phyloP scores from a whole-genome alignment of 805 yeast genomes.

The Candida peoriensis region DNA sequence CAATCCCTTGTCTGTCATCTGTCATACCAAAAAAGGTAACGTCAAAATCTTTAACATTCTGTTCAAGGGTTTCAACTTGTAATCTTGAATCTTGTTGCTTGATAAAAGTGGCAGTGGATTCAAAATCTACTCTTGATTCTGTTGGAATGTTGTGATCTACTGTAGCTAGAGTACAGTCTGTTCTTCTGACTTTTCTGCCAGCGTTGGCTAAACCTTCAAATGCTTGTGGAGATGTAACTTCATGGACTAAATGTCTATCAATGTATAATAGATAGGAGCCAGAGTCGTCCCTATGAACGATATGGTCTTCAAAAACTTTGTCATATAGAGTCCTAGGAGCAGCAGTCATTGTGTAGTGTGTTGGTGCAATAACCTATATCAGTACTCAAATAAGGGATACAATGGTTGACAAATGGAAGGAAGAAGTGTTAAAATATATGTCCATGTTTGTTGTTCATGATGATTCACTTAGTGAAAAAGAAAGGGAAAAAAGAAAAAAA shows the following conservation, averaged over 20 bases:
- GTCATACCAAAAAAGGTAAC: slow-evolving; percentile 93
- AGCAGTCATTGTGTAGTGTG: slow-evolving; percentile 24
- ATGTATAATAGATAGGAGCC: slow-evolving; percentile 86
- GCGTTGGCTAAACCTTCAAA: slow-evolving; percentile 92
- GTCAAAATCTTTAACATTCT: slow-evolving; percentile 85
- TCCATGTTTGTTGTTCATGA: no score
- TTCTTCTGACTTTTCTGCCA: slow-evolving; percentile 83
- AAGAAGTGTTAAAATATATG: no score
- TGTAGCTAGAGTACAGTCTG: slow-evolving; percentile 90
- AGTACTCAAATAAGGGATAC: no score
- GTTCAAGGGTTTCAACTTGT: slow-evolving; percentile 89
- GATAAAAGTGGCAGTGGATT: slow-evolving; percentile 72
- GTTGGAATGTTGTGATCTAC: slow-evolving; percentile 98
- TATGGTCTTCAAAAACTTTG: slow-evolving; percentile 92
- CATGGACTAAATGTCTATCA: slow-evolving; percentile 97
- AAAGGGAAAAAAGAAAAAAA: no score
- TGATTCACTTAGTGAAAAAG: no score
- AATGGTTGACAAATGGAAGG: no score
- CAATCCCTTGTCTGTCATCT: slow-evolving; percentile 95
- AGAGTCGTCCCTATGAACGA: slow-evolving; percentile 84
- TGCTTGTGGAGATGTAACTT: slow-evolving; percentile 98
- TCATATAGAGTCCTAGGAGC: slow-evolving; percentile 78
- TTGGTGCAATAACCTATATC: no score
- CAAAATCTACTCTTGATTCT: slow-evolving; percentile 71
- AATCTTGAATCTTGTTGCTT: slow-evolving; percentile 86